Percentiles rank a stretch among this genome's conserved stretches.
Conservation (phyloP, 1,284 basidiomycete species). For the Pascua sp. region DNA sequence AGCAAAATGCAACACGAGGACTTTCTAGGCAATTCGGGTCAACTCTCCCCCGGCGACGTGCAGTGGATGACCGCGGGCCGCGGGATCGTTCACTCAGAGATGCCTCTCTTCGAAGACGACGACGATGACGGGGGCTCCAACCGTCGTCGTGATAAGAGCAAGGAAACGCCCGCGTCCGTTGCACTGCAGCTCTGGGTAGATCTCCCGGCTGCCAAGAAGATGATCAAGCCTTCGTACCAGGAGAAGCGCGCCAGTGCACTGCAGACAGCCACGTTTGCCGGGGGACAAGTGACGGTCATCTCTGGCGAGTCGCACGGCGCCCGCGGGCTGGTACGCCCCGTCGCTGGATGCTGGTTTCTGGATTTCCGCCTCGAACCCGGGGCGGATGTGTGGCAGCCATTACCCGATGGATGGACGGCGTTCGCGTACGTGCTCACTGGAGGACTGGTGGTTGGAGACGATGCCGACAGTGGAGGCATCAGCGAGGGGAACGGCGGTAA, state of each 20-base stretch:
- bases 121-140: background rate
- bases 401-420: slow-evolving; percentile 78
- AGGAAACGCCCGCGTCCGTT: slow-evolving; percentile 21
- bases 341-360: slow-evolving; percentile 91
- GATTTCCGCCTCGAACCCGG: slow-evolving; percentile 69
- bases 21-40: slow-evolving; percentile 78
- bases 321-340: slow-evolving; percentile 78
- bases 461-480: slow-evolving; percentile 24
- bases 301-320: slow-evolving; percentile 82
- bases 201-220: slow-evolving; percentile 80
- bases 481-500: slow-evolving; percentile 19
- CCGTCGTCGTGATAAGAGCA: too few species aligned
- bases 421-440: slow-evolving; percentile 72
- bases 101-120: slow-evolving; percentile 78
- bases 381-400: slow-evolving; percentile 69
- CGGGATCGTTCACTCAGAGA: slow-evolving; percentile 70
- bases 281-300: slow-evolving; percentile 66
- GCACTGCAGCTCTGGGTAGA: slow-evolving; percentile 95
- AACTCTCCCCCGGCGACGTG: slow-evolving; percentile 75
- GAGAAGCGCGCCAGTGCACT: slow-evolving; percentile 45
- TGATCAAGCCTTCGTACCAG: slow-evolving; percentile 60
- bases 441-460: slow-evolving; percentile 56
- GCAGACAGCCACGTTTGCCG: background rate
- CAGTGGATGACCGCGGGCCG: slow-evolving; percentile 91
- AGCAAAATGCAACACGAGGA: slow-evolving; percentile 70